Conservation (phyloP, 306 rosid species). For the Aeschynomene evenia region DNA sequence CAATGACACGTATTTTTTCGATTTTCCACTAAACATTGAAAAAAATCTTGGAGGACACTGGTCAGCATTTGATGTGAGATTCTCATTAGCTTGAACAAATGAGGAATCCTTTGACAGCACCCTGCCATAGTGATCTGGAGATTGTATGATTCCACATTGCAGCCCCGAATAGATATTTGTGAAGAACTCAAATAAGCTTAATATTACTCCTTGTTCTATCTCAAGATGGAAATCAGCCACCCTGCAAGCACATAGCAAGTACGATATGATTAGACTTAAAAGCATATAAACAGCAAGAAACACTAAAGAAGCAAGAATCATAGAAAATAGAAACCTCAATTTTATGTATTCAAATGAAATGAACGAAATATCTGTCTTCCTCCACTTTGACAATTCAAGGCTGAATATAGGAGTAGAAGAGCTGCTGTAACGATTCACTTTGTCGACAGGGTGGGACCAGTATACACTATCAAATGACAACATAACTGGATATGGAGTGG, state of each 20-base stretch:
- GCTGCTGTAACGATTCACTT: conserved; percentile 36
- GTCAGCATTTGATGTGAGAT: conserved; percentile 39
- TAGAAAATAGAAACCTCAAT: conserved; percentile 61
- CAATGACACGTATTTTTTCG: conserved; percentile 39
- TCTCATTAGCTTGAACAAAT: conserved; percentile 36
- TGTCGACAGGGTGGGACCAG: conserved; percentile 44
- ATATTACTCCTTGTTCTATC: conserved; percentile 88
- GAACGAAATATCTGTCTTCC: conserved; percentile 80
- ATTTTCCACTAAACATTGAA: conserved; percentile 41
- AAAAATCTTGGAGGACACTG: conserved; percentile 34
- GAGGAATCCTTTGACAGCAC: conserved; percentile 40
- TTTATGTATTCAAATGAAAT: conserved; percentile 84
- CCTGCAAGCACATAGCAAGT: conserved; percentile 56
- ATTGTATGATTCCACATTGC: conserved; percentile 45
- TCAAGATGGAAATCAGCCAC: conserved; percentile 84
- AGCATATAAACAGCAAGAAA: conserved; percentile 1
- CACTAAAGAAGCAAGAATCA: conserved; percentile 12
- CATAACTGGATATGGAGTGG: conserved; percentile 87
- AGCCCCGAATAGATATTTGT: conserved; percentile 60
- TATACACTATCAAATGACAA: conserved; percentile 68
- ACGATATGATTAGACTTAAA: neutral
- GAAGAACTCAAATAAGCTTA: conserved; percentile 77
- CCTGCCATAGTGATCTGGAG: conserved; percentile 46
- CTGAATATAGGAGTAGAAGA: conserved; percentile 59
- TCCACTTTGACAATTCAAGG: conserved; percentile 86